Evolutionary conservation across 768 basidiomycete species (phyloP).

Genomic region (Agaricus subrufescens): DNA sequence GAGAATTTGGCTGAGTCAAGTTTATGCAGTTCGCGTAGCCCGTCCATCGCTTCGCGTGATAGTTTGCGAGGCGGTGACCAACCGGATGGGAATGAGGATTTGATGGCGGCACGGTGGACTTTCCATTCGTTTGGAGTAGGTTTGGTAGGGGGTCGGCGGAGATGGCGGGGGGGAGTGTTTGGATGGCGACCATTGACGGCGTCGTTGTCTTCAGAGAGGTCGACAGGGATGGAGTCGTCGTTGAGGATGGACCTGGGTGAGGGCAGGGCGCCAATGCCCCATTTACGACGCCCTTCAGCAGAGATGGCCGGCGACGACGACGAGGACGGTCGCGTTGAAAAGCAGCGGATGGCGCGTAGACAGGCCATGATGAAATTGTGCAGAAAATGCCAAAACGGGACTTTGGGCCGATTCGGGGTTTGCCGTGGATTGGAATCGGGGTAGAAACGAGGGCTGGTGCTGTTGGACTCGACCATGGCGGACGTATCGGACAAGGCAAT

Average conservation of each 20-base stretch:
- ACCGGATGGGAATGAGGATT: conserved; percentile 53
- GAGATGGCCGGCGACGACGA: conserved; percentile 5
- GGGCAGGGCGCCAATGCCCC: conserved; percentile 34
- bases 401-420: background rate
- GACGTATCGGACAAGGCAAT: conserved; percentile 75
- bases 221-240: conserved; percentile 39
- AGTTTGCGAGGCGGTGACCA: conserved; percentile 81
- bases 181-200: conserved; percentile 38
- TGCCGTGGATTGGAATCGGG: conserved; percentile 1
- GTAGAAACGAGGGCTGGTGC: background rate
- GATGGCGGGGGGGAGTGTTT: conserved; percentile 30
- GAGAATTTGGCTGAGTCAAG: conserved; percentile 61
- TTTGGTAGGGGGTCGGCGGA: conserved; percentile 30
- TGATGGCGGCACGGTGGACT: conserved; percentile 46
- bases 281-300: conserved; percentile 24
- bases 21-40: conserved; percentile 61
- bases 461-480: conserved; percentile 46
- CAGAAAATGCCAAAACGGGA: background rate
- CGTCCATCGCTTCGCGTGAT: conserved; percentile 81
- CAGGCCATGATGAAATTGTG: conserved; percentile 4
- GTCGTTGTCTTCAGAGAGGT: conserved; percentile 50
- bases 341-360: background rate
- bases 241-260: conserved; percentile 42
- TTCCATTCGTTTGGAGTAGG: conserved; percentile 46
- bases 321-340: conserved; percentile 16